These are phyloP conservation scores for Fomes fomentarius DNA, from an alignment of 1,284 basidiomycete species.

Conservation along the genomic window DNA sequence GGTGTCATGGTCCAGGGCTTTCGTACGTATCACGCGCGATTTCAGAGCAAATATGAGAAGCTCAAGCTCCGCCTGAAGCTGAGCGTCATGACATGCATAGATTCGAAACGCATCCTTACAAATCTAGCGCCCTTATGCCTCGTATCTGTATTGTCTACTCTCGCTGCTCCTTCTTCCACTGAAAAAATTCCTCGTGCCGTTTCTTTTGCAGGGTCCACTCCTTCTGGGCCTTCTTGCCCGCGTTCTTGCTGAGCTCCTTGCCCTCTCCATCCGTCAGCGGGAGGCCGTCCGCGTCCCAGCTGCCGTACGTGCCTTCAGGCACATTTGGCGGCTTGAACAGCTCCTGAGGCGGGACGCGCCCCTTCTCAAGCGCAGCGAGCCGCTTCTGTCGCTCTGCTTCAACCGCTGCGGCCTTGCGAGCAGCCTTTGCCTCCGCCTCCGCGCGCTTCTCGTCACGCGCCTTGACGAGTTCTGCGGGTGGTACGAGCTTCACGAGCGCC, in stretches of 20 bases:
- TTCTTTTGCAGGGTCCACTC: constrained; percentile 79
- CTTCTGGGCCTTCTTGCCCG: constrained; percentile 83
- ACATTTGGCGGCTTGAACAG: constrained; percentile 88
- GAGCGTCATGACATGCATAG: too few species aligned
- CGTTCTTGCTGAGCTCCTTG: constrained; percentile 84
- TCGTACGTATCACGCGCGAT: too few species aligned
- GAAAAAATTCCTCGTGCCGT: constrained; percentile 76
- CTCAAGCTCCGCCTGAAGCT: too few species aligned
- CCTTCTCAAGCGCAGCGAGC: constrained; percentile 85
- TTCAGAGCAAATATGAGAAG: too few species aligned
- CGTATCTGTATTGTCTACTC: not conserved
- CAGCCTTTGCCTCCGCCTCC: constrained; percentile 74
- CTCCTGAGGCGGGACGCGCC: constrained; percentile 73
- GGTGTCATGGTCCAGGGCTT: too few species aligned
- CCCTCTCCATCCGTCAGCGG: constrained; percentile 87
- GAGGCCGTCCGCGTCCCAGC: constrained; percentile 86
- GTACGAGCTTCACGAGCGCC: constrained; percentile 92
- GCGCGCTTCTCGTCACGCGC: constrained; percentile 91
- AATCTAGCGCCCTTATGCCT: too few species aligned
- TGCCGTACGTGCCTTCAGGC: constrained; percentile 66
- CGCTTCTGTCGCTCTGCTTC: constrained; percentile 81
- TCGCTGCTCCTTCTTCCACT: constrained; percentile 51
- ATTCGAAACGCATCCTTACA: too few species aligned
- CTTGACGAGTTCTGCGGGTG: constrained; percentile 81
- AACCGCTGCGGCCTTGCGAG: constrained; percentile 77